Conservation (phyloP, 2,329 filamentous ascomycete species). For the Alternaria burnsii region DNA sequence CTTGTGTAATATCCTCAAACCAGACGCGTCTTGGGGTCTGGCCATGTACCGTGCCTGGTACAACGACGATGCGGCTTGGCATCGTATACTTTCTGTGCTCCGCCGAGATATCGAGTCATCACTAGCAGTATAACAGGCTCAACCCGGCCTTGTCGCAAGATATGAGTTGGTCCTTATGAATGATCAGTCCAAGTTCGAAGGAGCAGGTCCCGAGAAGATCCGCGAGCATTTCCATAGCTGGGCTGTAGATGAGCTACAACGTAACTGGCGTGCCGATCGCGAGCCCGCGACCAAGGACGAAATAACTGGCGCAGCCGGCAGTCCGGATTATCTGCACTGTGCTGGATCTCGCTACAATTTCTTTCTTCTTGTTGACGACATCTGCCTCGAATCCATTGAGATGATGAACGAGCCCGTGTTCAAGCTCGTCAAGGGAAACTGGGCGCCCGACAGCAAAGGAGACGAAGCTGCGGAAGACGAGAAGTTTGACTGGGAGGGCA, state of each 20-base stretch:
- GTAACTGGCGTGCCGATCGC: conserved; percentile 5
- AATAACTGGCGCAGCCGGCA: conserved; percentile 1
- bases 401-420: neutral
- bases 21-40: conserved; percentile 7
- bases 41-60: conserved; percentile 7
- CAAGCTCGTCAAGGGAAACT: conserved; percentile 4
- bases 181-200: conserved; percentile 2
- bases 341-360: conserved; percentile 6
- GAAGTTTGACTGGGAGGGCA: conserved; percentile 3
- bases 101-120: neutral
- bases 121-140: neutral
- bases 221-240: conserved; percentile 4
- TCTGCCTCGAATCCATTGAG: conserved; percentile 3
- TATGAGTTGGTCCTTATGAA: neutral
- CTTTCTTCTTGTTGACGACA: conserved; percentile 3
- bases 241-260: conserved; percentile 4
- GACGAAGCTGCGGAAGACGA: conserved; percentile 6
- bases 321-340: neutral
- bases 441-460: neutral
- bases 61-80: conserved; percentile 7
- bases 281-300: neutral
- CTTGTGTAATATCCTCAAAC: neutral
- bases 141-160: conserved; percentile 2
- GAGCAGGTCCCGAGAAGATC: conserved; percentile 4
- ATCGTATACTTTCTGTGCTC: conserved; percentile 6